Evolutionary conservation across 768 basidiomycete species (phyloP), one percentile per base, ranked within the genome.

Genomic region (Russula sp.): DNA sequence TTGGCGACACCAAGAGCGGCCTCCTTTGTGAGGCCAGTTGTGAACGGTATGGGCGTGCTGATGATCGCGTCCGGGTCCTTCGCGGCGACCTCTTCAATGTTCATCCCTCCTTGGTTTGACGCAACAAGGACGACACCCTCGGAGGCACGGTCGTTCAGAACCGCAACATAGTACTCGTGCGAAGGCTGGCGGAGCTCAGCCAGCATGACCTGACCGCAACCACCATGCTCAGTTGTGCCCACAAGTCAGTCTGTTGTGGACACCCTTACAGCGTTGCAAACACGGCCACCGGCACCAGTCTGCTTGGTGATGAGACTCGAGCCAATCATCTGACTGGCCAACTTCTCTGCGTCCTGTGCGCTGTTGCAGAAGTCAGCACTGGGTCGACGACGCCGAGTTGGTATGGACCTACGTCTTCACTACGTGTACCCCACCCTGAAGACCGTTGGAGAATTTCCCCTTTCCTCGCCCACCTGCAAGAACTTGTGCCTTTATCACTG

Each of bases 401-500:
- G 49, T 7, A 52, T 7, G 14, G 57, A 66, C 70, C 61, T 71
- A 95, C 96, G 82, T 89, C 71, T 91, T 82, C 57, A 98, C 83
- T 81, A 90, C 84, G 73, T 98, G 96, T 6, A 99, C 97, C 76
- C 97, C 97, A 60, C 97, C 97, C 74, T 98, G 88, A 74, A 98
- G 85, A 18, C 97, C 97, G 72, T 84, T 93, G 77, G 93, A 86
- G 69, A 99, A 99, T 69, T 88, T 87, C 42, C 97, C 97, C 82
- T 98, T 98, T 69, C 97, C 97, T 71, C 97, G 87, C 65, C 97
- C 97, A 69, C 97, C 97, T 66, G 97, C 97, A 58, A 99, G 87
- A 7, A 99, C 97, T 74, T 99, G 97, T 42, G 97, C 97, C 77
- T 98, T 98, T 76, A 99, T 95, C 38, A 99, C 96, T 56, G 96